Percentiles rank a stretch among this genome's conserved stretches.
Evolutionary conservation across 371 early-diverging fungal genomes (phyloP).

Genomic region (Batkoa obscura): DNA sequence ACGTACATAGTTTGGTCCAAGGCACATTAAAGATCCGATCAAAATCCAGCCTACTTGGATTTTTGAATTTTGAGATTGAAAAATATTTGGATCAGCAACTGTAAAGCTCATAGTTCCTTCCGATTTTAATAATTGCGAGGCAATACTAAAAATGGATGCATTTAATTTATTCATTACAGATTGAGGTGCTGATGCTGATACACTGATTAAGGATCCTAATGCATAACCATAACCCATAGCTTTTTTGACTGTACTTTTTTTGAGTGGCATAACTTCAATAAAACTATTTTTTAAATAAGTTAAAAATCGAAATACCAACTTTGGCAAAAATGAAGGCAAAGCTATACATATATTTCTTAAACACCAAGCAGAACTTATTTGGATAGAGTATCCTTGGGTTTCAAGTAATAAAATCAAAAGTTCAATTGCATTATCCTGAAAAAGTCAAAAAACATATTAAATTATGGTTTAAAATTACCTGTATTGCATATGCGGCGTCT

Average conservation of each 20-base stretch:
- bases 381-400: constrained; percentile 51
- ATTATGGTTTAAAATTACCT: constrained; percentile 18
- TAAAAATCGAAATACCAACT: constrained; percentile 33
- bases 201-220: constrained; percentile 48
- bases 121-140: constrained; percentile 49
- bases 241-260: constrained; percentile 22
- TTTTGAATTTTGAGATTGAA: constrained; percentile 10
- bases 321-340: constrained; percentile 37
- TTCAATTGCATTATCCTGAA: constrained; percentile 34
- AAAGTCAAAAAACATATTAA: background rate
- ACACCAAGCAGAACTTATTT: constrained; percentile 51
- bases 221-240: constrained; percentile 42
- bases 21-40: constrained; percentile 52
- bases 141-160: constrained; percentile 51
- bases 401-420: constrained; percentile 42
- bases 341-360: constrained; percentile 46
- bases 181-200: constrained; percentile 41
- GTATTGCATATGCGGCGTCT: constrained; percentile 45
- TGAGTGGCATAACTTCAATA: constrained; percentile 19
- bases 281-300: constrained; percentile 36
- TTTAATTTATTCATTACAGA: constrained; percentile 55
- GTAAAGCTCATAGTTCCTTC: constrained; percentile 26
- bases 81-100: constrained; percentile 20
- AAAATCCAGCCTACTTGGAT: constrained; percentile 64
- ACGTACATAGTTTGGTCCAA: constrained; percentile 62